A percentile compares a stretch with the other conserved stretches of the same genome.
Conservation (phyloP, 164 flowering plant genomes). For the Warburgia ugandensis region DNA sequence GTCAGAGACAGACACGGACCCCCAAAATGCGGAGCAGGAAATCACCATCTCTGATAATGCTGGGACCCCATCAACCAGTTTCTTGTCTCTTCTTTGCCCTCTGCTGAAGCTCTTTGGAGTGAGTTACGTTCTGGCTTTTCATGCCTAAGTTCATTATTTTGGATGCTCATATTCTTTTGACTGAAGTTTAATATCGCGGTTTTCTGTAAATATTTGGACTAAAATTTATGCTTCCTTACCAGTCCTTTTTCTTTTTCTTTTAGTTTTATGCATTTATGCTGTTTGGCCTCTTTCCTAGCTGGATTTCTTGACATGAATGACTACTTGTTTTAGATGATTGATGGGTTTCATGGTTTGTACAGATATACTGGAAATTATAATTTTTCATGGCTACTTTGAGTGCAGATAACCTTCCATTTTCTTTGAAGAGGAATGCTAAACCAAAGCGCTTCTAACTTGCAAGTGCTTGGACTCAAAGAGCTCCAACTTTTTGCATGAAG, state of each 20-base stretch:
- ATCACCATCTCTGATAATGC: conserved; percentile 12
- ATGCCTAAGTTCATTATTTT: background rate
- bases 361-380: no score
- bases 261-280: background rate
- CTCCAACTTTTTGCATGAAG: no score
- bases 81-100: conserved; percentile 54
- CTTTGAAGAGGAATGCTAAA: no score
- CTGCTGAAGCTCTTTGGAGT: conserved; percentile 55
- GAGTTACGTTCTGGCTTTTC: conserved; percentile 7
- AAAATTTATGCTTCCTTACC: background rate
- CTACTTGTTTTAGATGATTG: no score
- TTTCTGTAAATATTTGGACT: background rate
- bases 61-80: conserved; percentile 27
- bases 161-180: no score
- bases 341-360: no score
- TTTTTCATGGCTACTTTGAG: no score
- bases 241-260: background rate
- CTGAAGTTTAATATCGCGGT: no score
- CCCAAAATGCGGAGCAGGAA: conserved; percentile 3
- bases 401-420: no score
- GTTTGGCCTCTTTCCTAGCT: background rate
- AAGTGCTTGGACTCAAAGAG: no score
- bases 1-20: conserved; percentile 14
- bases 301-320: no score
- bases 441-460: no score